Percentiles rank a stretch among this genome's conserved stretches.
phyloP scores from a whole-genome alignment of 192 early-diverging fungal genomes.

The Umbelopsis sp. region DNA sequence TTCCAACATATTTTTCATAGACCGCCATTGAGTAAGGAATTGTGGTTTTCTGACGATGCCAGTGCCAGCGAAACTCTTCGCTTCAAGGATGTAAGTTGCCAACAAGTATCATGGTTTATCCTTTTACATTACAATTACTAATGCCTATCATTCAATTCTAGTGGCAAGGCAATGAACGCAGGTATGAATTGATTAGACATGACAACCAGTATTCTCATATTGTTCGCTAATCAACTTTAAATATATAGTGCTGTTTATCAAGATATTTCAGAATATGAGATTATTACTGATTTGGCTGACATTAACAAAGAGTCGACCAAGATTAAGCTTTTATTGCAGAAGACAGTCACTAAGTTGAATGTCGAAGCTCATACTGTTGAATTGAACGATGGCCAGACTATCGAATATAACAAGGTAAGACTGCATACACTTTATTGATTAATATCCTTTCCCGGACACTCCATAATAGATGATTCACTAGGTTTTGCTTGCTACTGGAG shows the following conservation, averaged over 20 bases:
- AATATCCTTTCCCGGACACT: not conserved
- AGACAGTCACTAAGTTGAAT: slow-evolving; percentile 51
- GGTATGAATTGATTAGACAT: slow-evolving; percentile 22
- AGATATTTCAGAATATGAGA: slow-evolving; percentile 44
- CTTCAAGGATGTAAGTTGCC: slow-evolving; percentile 51
- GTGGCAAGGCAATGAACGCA: slow-evolving; percentile 61
- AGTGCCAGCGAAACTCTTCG: slow-evolving; percentile 39
- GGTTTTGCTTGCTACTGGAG: slow-evolving; percentile 65
- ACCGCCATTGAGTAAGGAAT: slow-evolving; percentile 69
- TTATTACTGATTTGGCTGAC: slow-evolving; percentile 43
- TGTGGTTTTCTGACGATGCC: slow-evolving; percentile 60
- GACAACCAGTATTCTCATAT: slow-evolving; percentile 7
- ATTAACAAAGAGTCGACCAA: slow-evolving; percentile 43
- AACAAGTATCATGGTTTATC: not conserved
- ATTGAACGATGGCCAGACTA: slow-evolving; percentile 47
- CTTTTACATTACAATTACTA: not conserved
- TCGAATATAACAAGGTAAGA: slow-evolving; percentile 54
- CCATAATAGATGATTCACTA: slow-evolving; percentile 3
- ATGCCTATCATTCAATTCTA: slow-evolving; percentile 8
- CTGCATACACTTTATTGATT: not conserved
- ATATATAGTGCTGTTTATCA: slow-evolving; percentile 43
- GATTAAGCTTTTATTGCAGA: slow-evolving; percentile 51
- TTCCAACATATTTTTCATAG: not conserved
- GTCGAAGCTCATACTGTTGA: slow-evolving; percentile 54
- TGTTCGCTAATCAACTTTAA: not conserved